Evolutionary conservation across 495 filamentous ascomycete genomes (phyloP).

Genomic region (Articulospora tetracladia): DNA sequence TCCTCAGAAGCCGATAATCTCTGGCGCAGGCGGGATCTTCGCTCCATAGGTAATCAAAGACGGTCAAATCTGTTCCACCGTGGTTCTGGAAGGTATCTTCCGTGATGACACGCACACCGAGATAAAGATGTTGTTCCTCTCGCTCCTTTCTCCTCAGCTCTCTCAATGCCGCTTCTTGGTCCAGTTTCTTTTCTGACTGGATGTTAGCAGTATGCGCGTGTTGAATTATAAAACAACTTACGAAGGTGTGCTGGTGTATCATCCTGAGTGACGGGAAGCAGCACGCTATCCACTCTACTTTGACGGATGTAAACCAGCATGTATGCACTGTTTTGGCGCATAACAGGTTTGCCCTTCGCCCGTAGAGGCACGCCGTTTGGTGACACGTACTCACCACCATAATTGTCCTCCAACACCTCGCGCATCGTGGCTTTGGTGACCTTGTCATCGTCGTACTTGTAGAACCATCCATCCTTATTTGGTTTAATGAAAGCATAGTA

Average conservation of each 20-base stretch:
- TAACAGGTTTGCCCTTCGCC: slow-evolving; percentile 40
- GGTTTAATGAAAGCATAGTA: slow-evolving; percentile 98
- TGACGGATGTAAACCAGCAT: slow-evolving; percentile 98
- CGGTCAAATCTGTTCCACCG: slow-evolving; percentile 80
- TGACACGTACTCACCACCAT: slow-evolving; percentile 80
- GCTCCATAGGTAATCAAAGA: slow-evolving; percentile 49
- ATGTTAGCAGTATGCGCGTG: slow-evolving; percentile 33
- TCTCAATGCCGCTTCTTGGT: slow-evolving; percentile 72
- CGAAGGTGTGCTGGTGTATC: slow-evolving; percentile 81
- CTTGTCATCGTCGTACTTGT: slow-evolving; percentile 95
- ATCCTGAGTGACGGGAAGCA: slow-evolving; percentile 66
- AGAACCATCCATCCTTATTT: slow-evolving; percentile 86
- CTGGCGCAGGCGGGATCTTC: slow-evolving; percentile 56
- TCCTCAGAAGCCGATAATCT: slow-evolving; percentile 65
- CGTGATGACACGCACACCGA: slow-evolving; percentile 73
- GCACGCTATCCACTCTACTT: slow-evolving; percentile 71
- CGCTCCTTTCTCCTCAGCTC: slow-evolving; percentile 77
- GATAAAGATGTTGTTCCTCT: slow-evolving; percentile 91
- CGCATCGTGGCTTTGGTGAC: slow-evolving; percentile 89
- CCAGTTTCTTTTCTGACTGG: slow-evolving; percentile 57
- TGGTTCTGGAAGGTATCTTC: slow-evolving; percentile 75
- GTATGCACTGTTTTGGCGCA: slow-evolving; percentile 71
- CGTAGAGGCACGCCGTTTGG: slow-evolving; percentile 36
- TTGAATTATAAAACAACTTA: slow-evolving; percentile 22
- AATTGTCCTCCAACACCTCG: slow-evolving; percentile 95